phyloP scores from a whole-genome alignment of 2,329 filamentous ascomycete species.

The Xylaria multiplex region DNA sequence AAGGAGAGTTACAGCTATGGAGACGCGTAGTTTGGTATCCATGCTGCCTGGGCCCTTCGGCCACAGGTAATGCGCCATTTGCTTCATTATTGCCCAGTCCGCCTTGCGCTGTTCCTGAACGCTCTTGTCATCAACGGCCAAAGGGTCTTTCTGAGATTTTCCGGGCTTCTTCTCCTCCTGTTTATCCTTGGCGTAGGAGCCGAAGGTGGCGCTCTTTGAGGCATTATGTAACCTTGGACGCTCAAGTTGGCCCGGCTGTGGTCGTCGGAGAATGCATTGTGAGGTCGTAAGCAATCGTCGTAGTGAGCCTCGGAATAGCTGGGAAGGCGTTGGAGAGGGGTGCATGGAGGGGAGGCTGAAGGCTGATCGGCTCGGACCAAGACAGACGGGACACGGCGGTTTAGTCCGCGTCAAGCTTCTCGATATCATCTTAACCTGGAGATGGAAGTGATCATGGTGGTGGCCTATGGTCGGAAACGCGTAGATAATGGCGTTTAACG shows the following conservation, averaged over 20 bases:
- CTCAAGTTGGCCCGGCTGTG: conserved; percentile 22
- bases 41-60: conserved; percentile 80
- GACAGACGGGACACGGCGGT: conserved; percentile 38
- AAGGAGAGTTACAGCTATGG: conserved; percentile 82
- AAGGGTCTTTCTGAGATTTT: conserved; percentile 57
- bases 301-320: conserved; percentile 22
- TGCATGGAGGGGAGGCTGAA: conserved; percentile 26
- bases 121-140: conserved; percentile 73
- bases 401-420: conserved; percentile 42
- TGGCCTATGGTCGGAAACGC: conserved; percentile 17
- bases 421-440: conserved; percentile 41
- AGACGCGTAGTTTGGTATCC: conserved; percentile 84
- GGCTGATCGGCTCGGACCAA: conserved; percentile 36
- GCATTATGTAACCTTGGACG: conserved; percentile 25
- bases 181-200: conserved; percentile 36
- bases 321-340: not conserved
- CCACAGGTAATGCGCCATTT: conserved; percentile 97
- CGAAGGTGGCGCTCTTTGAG: conserved; percentile 34
- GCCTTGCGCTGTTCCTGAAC: conserved; percentile 92
- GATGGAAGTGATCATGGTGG: conserved; percentile 38
- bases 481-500: not conserved
- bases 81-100: conserved; percentile 98
- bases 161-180: conserved; percentile 38
- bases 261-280: conserved; percentile 37
- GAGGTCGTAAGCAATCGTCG: conserved; percentile 41